These are phyloP conservation scores for Kodamaea ohmeri DNA, from an alignment of 1,139 yeast genomes.

Conservation along the genomic window DNA sequence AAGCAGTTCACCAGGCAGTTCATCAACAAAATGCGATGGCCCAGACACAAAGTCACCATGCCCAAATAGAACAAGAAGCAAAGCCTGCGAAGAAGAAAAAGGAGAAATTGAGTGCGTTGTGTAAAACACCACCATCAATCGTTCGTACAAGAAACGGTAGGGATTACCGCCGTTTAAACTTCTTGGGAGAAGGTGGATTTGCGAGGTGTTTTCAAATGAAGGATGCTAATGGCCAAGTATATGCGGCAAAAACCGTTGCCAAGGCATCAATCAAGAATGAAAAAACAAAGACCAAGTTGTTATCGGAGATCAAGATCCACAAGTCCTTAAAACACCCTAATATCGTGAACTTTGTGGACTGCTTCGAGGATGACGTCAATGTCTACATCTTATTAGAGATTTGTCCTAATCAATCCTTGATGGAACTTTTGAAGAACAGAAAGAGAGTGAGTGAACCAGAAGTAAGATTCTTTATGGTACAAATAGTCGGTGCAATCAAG, in stretches of 20 bases:
- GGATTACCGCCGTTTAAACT: slow-evolving; percentile 86
- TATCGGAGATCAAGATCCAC: slow-evolving; percentile 94
- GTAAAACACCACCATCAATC: slow-evolving; percentile 93
- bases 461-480: slow-evolving; percentile 85
- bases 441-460: slow-evolving; percentile 86
- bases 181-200: slow-evolving; percentile 97
- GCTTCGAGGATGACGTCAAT: slow-evolving; percentile 92
- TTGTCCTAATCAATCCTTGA: slow-evolving; percentile 88
- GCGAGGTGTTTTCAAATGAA: slow-evolving; percentile 98
- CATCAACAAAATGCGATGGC: slow-evolving; percentile 8
- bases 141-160: slow-evolving; percentile 84
- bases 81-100: slow-evolving; percentile 55
- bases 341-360: slow-evolving; percentile 87
- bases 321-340: slow-evolving; percentile 86
- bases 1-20: slow-evolving; percentile 16
- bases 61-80: slow-evolving; percentile 17
- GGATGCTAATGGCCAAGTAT: slow-evolving; percentile 80
- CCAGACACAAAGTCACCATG: slow-evolving; percentile 11
- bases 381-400: slow-evolving; percentile 91
- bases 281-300: slow-evolving; percentile 82
- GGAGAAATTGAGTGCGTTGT: slow-evolving; percentile 81
- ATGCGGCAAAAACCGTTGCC: slow-evolving; percentile 97
- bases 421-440: slow-evolving; percentile 87
- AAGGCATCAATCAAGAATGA: slow-evolving; percentile 89
- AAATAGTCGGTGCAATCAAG: slow-evolving; percentile 89